Base-by-base conservation (phyloP, 2,329 filamentous ascomycete genomes). In the Xylaria multiplex region DNA sequence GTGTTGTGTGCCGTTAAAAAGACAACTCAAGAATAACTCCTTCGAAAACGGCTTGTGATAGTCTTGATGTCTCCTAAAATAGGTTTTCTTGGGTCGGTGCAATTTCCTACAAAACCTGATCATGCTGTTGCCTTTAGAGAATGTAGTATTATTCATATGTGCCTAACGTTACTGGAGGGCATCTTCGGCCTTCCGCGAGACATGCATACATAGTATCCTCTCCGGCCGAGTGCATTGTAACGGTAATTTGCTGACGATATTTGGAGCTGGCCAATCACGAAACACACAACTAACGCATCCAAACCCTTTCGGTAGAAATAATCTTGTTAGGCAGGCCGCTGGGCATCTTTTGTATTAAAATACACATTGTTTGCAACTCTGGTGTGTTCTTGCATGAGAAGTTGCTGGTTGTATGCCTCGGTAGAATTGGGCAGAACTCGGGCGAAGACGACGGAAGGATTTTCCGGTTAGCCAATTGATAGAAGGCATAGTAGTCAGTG, bases 171-270 rank as follows among this genome's bases (percentile, higher is more conserved):
- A 59, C 64, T 59, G 24, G 37, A 42, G 14, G 16, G 58, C 56
- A 59, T 58, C 60, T 62, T 62, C 65, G 68, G 65, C 14, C 42
- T 62, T 66, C 46, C 48, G 66, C 68, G 68, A 70, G 68, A 70
- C 68, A 70, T 70, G 66, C 68, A 70, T 68, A 40, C 37, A 40
- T 40, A 40, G 37, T 14, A 62, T 62, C 35, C 50, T 6, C 58
- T 58, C 49, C 45, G 45, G 59, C 43, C 56, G 62, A 40, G 48
- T 59, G 55, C 40, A 52, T 49, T 60, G 59, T 16, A 64, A 68
- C 52, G 30, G 45, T 43, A 43, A 59, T 48, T 24, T 56, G 53
- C 60, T 54, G 45, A 48, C 48, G 43, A 62, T 43, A n/a, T 60
- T 32, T 55, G 53, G 46, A 19, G 22, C 45, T 27, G 55, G 59